Evolutionary conservation across 352 stramenopile genomes (phyloP), one percentile per base, ranked within the genome.

Genomic region (Phytophthora quininea): DNA sequence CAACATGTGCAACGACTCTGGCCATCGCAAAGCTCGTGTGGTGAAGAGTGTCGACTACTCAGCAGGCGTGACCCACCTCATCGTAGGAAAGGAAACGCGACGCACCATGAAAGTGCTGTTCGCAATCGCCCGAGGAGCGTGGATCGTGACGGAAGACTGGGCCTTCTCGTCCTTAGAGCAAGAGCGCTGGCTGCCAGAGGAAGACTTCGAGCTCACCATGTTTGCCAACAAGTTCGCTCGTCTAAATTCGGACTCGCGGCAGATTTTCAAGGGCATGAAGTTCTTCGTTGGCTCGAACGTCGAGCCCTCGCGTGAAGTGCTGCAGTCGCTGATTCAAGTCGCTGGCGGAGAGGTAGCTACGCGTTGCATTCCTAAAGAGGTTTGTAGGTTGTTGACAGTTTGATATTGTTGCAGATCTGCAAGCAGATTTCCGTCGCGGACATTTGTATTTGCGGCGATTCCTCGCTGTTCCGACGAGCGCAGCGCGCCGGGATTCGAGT

Each of bases 91-190:
- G 43, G 78, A 89, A 19, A 72, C 79, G 24, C 89, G 81, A 73
- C 83, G 88, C 29, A 95, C 88, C 14, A 90, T 95, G 66, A 95
- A 95, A 76, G 83, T 93, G 37, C 63, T 95, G 3, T 95, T 95
- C 51, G 88, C 84, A 15, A 89, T 95, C 54, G 88, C 88, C 11
- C 85, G 82, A 54, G 88, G 88, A 1, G 84, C 85, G 19, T 93
- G 82, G 82, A 91, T 95, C 65, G 76, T 95, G 14, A 89, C 85
- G 4, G 82, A 95, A 57, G 70, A 76, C 29, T 95, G 88, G 88
- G 81, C 89, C 1, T 93, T 92, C 64, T 74, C 82, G 8, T 95
- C 88, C 0, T 59, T 95, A n/a, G 86, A 90, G 24, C 63, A 85
- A 54, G 84, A 91, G 52, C 70, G 74, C 35, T 95, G 88, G 88